Conservation (phyloP, 2,329 filamentous ascomycete genomes). For the Fusarium sp. region DNA sequence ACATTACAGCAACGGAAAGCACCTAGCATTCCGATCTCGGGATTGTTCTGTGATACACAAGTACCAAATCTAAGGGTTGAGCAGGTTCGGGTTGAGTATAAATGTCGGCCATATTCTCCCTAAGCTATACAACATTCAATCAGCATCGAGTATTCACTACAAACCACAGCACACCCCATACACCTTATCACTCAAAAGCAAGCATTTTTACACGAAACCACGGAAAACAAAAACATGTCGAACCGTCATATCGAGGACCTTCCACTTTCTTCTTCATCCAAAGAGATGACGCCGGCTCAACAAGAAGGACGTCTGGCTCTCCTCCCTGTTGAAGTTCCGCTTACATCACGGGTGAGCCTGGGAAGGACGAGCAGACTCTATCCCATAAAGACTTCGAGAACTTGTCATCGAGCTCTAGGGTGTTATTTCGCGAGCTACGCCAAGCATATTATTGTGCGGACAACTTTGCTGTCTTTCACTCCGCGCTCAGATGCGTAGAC, state of each 20-base stretch:
- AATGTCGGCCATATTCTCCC: fast-evolving
- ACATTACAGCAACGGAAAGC: fast-evolving
- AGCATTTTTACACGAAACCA: background rate
- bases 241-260: background rate
- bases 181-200: background rate
- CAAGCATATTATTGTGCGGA: background rate
- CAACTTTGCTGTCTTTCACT: background rate
- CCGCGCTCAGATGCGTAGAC: background rate
- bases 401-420: background rate
- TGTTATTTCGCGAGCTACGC: background rate
- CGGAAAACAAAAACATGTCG: fast-evolving
- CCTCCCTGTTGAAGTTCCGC: constrained; percentile 1
- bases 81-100: background rate
- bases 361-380: background rate
- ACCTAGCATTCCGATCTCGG: background rate
- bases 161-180: fast-evolving
- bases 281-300: too few relatives aligned
- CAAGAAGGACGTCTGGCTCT: background rate
- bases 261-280: background rate
- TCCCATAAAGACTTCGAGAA: background rate
- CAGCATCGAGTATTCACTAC: background rate
- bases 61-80: too few relatives aligned
- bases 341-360: background rate
- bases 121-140: fast-evolving
- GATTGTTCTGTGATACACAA: background rate